Base-by-base conservation (phyloP, 2,329 filamentous ascomycete genomes). In the Cladophialophora psammophila region DNA sequence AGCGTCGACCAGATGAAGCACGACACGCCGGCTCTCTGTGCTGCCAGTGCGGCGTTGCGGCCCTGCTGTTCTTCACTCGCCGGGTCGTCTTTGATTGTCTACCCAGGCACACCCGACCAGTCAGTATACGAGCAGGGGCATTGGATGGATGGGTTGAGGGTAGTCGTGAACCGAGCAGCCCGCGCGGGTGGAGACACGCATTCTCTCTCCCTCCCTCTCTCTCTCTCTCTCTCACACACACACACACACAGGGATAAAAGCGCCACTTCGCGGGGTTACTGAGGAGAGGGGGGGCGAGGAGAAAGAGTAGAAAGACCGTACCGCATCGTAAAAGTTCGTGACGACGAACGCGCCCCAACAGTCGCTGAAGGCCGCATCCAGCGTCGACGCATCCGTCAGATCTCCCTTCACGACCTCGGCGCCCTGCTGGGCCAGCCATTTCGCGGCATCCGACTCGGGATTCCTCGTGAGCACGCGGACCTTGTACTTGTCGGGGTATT, bases 391-490 rank as follows among this genome's bases (percentile, higher is more conserved):
- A 34, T 64, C 68, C 7, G 68, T 72, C 72, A 73, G 65, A 63
- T 74, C 68, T 12, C 69, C 76, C 52, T 73, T 61, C 10, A 74
- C 69, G 1, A 78, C 60, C 13, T 75, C 71, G 1, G 72, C 75
- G 2, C 76, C 76, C 5, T 60, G 53, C 0, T 65, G 40, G 7
- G 52, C 65, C 31, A 78, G 67, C 1, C 66, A 54, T 36, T 71
- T 69, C 20, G 70, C 71, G 7, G 66, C 62, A 8, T 65, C 64
- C 0, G 75, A 77, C 1, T 53, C 32, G n/a, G 73, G 60, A 53
- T 75, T 72, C 15, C 76, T 74, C 45, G 75, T 76, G 12, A 77
- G 63, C 7, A 65, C 72, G 5, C 74, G 72, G 4, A 76, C 73
- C 5, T 36, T 54, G 62, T 76, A 77, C 9, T 70, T 50, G 9